phyloP scores from a whole-genome alignment of 257 asterid species.

The Ophiorrhiza pumila region DNA sequence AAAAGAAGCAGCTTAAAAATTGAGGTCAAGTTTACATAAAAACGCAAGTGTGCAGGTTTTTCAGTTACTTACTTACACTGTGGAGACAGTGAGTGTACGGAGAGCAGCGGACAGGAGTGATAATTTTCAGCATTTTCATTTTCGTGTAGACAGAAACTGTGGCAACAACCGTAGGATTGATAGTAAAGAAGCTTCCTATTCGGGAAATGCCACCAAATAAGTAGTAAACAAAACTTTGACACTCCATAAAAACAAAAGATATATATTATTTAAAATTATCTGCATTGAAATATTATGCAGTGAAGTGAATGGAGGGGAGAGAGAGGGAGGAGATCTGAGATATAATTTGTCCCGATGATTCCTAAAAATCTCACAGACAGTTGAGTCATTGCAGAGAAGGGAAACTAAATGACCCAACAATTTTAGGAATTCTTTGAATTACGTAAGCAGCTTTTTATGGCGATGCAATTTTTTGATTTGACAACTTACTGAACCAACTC shows the following conservation, averaged over 20 bases:
- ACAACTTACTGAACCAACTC: conserved; percentile 55
- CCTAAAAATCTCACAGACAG: conserved; percentile 15
- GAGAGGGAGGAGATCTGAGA: background rate
- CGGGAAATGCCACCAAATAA: conserved; percentile 15
- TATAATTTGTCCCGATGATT: conserved; percentile 19
- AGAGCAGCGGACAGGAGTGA: background rate
- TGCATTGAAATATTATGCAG: no score
- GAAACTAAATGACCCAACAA: conserved; percentile 6
- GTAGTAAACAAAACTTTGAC: background rate
- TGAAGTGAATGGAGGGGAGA: background rate
- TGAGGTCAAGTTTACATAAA: background rate
- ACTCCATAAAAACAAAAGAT: no score
- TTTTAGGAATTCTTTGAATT: conserved; percentile 25
- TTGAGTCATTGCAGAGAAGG: conserved; percentile 10
- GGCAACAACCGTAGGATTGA: conserved; percentile 9
- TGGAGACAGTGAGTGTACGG: conserved; percentile 14
- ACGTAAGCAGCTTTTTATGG: conserved; percentile 22
- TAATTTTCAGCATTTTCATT: conserved; percentile 4
- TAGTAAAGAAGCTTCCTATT: conserved; percentile 22
- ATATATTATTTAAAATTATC: no score
- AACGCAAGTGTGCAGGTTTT: conserved; percentile 8
- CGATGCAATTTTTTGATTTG: conserved; percentile 50
- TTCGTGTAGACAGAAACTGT: conserved; percentile 13
- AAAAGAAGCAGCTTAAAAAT: background rate
- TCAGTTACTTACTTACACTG: conserved; percentile 1